phyloP scores from a whole-genome alignment of 1,284 basidiomycete genomes.

The Coriolopsis trogii region DNA sequence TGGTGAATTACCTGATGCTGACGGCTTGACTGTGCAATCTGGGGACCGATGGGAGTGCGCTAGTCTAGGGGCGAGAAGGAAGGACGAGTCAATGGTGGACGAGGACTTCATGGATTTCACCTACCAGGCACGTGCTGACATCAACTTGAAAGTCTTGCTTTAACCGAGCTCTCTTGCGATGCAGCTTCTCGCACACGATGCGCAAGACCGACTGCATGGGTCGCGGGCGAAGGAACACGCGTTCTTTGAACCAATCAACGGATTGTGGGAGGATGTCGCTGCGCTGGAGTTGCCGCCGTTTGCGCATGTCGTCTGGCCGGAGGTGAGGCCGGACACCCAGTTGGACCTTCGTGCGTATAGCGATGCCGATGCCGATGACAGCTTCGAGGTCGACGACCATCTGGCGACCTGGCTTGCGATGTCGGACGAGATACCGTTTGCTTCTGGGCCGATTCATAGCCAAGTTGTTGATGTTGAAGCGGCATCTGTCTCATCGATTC shows the following conservation, averaged over 20 bases:
- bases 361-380: constrained; percentile 1
- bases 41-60: constrained; percentile 14
- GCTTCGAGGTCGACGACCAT: not conserved
- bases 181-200: constrained; percentile 15
- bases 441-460: not conserved
- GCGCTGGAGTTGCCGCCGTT: constrained; percentile 17
- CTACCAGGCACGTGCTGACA: constrained; percentile 7
- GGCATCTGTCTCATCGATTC: no score
- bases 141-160: not conserved
- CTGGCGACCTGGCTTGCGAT: not conserved
- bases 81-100: not conserved
- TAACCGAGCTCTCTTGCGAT: no score
- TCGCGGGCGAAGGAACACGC: constrained; percentile 10
- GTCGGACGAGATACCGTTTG: constrained; percentile 15
- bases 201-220: constrained; percentile 16
- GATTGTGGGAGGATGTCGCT: constrained; percentile 21
- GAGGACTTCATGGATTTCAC: constrained; percentile 23
- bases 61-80: constrained; percentile 8
- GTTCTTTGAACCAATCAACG: constrained; percentile 18
- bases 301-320: constrained; percentile 12
- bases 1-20: constrained; percentile 1
- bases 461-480: no score
- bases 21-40: not conserved
- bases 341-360: constrained; percentile 20
- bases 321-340: constrained; percentile 12